Conservation (phyloP, 192 early-diverging fungal genomes). For the Coemansia reversa region DNA sequence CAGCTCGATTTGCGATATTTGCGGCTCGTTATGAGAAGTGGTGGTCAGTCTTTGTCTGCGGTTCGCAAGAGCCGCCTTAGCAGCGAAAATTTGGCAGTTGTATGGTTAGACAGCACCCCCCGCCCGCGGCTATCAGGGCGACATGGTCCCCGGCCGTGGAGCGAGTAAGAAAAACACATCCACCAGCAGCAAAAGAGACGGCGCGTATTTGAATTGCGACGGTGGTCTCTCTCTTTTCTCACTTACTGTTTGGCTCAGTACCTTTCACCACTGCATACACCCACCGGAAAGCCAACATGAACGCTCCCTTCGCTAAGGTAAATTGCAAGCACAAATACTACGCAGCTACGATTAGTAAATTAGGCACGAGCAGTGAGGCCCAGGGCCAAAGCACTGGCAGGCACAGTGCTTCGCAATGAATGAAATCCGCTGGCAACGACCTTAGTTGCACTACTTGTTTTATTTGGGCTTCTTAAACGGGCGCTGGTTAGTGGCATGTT, state of each 20-base stretch:
- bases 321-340: constrained; percentile 7
- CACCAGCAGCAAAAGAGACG: not conserved
- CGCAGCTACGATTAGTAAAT: not conserved
- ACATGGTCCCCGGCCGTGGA: constrained; percentile 21
- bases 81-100: constrained; percentile 4
- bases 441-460: not conserved
- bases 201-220: constrained; percentile 16
- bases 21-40: not conserved
- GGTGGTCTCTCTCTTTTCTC: constrained; percentile 24
- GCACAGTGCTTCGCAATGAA: not conserved
- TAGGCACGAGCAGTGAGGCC: not conserved
- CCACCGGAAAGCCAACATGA: constrained; percentile 49
- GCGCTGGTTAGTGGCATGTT: not conserved
- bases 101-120: not conserved
- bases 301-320: constrained; percentile 56
- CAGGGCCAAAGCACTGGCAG: not conserved
- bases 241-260: constrained; percentile 32
- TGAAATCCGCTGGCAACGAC: not conserved
- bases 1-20: constrained; percentile 2
- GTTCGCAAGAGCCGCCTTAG: constrained; percentile 1
- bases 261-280: constrained; percentile 19
- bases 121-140: not conserved
- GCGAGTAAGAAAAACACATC: constrained; percentile 7
- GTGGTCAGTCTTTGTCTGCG: not conserved
- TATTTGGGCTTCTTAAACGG: not conserved